Evolutionary conservation across 148 eudicot species (phyloP), one percentile per base, ranked within the genome.

Genomic region (Vaccinium macrocarpon): DNA sequence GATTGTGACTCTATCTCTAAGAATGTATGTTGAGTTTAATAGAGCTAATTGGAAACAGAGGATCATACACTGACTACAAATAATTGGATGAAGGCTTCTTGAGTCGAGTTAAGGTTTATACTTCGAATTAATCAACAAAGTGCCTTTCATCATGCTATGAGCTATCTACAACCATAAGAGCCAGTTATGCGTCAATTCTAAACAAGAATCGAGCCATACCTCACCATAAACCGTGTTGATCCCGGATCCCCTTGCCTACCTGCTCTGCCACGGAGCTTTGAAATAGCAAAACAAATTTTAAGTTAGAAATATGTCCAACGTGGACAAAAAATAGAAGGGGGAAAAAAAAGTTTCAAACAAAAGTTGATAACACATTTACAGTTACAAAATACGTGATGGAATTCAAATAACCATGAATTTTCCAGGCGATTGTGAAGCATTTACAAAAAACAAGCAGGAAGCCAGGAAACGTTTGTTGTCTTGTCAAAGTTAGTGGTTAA

Each of bases 241-340:
- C 99, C 99, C 32, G 96, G 99, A 93, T 97, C 99, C 73, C 99
- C 99, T 88, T 97, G 99, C 86, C 99, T 93, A 57, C 97, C 99
- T 72, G 99, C 97, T 90, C 99, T 92, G 80, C 99, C 99, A 87
- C 99, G 98, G 64, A 97, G 97, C 99, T 97, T 90, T 66, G 66
- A 80, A 50, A 82, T 89, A 76, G 57, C 52, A 87, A 35, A 14
- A 80, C 78, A 82, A 81, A 5, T 64, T 57, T 25, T 23, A 19
- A 53, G 14, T 71, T 82, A 82, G 19, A 29, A 52, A 52, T 68
- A 35, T 50, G 84, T 82, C 29, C 29, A 52, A 82, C n/a, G 29
- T 70, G 46, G 78, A 11, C 18, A 27, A 66, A 81, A 32, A 79
- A 77, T 3, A 53, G 19, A 50, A 51, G 29, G 8, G 29, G 8